Evolutionary conservation across 306 rosid species (phyloP).

Genomic region (Lupinus albus): DNA sequence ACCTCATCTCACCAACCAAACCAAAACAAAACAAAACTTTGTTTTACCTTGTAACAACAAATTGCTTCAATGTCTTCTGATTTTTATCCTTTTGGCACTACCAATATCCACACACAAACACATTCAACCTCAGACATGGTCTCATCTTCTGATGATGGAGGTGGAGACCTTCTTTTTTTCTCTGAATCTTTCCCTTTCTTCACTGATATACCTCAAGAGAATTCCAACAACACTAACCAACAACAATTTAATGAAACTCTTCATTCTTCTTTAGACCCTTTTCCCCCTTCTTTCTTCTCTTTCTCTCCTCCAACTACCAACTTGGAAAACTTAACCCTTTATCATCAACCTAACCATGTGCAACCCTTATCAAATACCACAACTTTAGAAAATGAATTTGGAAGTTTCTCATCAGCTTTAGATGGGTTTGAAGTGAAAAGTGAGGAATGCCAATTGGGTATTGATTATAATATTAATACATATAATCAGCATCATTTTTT

Average conservation of each 20-base stretch:
- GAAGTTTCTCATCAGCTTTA: slow-evolving; percentile 43
- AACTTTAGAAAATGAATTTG: slow-evolving; percentile 42
- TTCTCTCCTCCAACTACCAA: slow-evolving; percentile 63
- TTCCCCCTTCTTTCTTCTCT: slow-evolving; percentile 47
- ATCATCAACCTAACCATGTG: slow-evolving; percentile 29
- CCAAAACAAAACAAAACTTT: neutral
- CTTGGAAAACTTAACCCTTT: slow-evolving; percentile 49
- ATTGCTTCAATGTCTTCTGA: slow-evolving; percentile 68
- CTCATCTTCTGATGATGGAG: slow-evolving; percentile 49
- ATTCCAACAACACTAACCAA: slow-evolving; percentile 41
- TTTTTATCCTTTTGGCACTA: slow-evolving; percentile 53
- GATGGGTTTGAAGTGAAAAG: slow-evolving; percentile 55
- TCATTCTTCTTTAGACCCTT: slow-evolving; percentile 46
- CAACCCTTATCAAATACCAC: slow-evolving; percentile 27
- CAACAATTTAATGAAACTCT: slow-evolving; percentile 43
- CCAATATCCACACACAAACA: slow-evolving; percentile 33
- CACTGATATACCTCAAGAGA: slow-evolving; percentile 48
- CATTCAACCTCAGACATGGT: slow-evolving; percentile 52
- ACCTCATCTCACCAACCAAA: slow-evolving; percentile 23
- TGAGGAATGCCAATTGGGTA: slow-evolving; percentile 61
- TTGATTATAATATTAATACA: slow-evolving; percentile 38
- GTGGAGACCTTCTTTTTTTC: slow-evolving; percentile 51
- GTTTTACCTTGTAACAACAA: slow-evolving; percentile 6
- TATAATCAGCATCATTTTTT: slow-evolving; percentile 35
- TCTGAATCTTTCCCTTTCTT: slow-evolving; percentile 50